These are phyloP conservation scores for Mrakia gelida DNA, from an alignment of 768 basidiomycete species.

Conservation along the genomic window DNA sequence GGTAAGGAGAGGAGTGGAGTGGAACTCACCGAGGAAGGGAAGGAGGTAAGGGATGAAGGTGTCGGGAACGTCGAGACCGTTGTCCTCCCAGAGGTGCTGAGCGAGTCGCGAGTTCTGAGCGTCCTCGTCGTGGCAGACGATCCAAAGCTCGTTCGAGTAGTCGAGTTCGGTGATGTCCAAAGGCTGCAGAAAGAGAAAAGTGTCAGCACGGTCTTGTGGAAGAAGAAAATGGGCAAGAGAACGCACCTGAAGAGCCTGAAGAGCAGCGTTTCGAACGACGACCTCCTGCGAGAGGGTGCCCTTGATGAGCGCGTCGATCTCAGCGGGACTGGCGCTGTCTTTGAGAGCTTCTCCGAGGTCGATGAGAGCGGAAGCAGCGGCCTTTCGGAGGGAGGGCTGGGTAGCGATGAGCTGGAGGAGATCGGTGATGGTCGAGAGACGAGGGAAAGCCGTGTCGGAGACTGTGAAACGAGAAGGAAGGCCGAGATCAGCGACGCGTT, in stretches of 20 bases:
- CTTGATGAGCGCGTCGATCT: constrained; percentile 61
- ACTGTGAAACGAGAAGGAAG: constrained; percentile 50
- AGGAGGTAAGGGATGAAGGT: constrained; percentile 58
- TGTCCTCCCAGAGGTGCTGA: constrained; percentile 84
- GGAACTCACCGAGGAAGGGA: constrained; percentile 60
- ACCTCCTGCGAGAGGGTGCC: constrained; percentile 82
- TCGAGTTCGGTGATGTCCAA: constrained; percentile 92
- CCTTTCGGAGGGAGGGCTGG: constrained; percentile 77
- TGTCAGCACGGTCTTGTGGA: too few relatives aligned
- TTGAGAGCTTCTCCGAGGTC: constrained; percentile 77
- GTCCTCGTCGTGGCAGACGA: constrained; percentile 81
- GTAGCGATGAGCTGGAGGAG: constrained; percentile 67
- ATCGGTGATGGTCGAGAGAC: constrained; percentile 61
- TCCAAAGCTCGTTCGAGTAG: constrained; percentile 83
- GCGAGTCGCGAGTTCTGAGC: constrained; percentile 85
- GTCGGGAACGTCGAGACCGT: constrained; percentile 82
- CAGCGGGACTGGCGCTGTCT: constrained; percentile 57
- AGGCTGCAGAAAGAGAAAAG: too few relatives aligned
- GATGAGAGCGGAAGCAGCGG: constrained; percentile 72
- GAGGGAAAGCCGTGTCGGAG: constrained; percentile 66
- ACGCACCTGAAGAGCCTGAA: constrained; percentile 82
- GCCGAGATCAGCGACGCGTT: neutral
- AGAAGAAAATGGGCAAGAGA: neutral
- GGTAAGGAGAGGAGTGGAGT: too few relatives aligned
- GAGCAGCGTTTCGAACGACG: constrained; percentile 76